Conservation (phyloP, 495 filamentous ascomycete species). For the Aspergillus conjunctus region DNA sequence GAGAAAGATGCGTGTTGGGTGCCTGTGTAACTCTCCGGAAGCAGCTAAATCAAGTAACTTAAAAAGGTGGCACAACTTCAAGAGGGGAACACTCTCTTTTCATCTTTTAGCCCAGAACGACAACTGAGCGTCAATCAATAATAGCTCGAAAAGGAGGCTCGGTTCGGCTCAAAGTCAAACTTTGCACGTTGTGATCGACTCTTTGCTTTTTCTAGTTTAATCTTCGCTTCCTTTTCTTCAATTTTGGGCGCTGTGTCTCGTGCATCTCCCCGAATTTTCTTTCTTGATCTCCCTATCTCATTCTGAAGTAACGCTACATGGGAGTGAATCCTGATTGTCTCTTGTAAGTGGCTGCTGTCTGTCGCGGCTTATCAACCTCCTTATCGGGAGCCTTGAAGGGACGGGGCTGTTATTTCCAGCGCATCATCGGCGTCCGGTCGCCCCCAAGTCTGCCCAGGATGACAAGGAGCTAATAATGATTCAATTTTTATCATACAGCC, state of each 20-base stretch:
- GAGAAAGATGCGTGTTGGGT: neutral
- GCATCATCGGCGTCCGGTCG: neutral
- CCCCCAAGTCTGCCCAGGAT: neutral
- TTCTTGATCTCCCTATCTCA: neutral
- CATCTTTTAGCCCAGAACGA: no score
- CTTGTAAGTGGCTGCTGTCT: conserved; percentile 15
- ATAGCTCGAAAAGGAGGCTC: neutral
- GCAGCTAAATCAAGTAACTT: neutral
- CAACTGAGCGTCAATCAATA: neutral
- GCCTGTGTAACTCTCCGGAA: neutral
- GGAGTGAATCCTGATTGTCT: conserved; percentile 2
- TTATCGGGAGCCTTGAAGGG: neutral
- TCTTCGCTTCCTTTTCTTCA: neutral
- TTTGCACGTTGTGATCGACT: neutral
- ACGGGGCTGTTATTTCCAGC: neutral
- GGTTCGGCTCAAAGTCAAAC: neutral
- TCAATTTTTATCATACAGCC: conserved; percentile 4
- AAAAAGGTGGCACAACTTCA: neutral
- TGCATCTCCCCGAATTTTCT: neutral
- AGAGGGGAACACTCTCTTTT: no score
- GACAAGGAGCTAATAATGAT: conserved; percentile 8
- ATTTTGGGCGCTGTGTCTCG: neutral
- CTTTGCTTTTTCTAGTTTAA: conserved; percentile 8
- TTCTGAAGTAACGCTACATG: neutral
- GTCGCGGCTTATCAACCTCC: conserved; percentile 11